Evolutionary conservation across 2,329 filamentous ascomycete species (phyloP), one percentile per base, ranked within the genome.

Genomic region (Trichoderma aggressivum): DNA sequence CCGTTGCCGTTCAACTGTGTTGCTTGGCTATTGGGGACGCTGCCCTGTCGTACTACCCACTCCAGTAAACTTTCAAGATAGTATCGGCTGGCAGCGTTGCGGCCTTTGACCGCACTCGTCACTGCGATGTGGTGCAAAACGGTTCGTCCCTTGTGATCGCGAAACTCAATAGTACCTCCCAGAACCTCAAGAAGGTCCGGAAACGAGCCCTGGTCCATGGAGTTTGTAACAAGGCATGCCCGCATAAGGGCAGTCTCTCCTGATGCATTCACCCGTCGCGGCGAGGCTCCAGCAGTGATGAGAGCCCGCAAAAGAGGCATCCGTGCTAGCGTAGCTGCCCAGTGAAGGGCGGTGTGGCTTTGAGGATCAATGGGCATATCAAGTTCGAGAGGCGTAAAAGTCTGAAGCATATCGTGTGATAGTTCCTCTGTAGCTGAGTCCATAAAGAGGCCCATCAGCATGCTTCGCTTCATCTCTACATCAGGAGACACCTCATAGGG

Each of bases 71-170:
- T 95, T 81, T 99, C 96, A 2, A 99, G 88, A 77, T 99, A 99
- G 79, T 98, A 98, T 74, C 95, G 93, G 79, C 94, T 97, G 26
- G 96, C 95, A 55, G 93, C 90, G 71, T 93, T 94, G 62, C 96
- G 90, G 7, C 95, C 95, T 79, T 97, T 97, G 76, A 98, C 96
- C 7, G 94, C 96, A 73, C 94, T 98, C 18, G 96, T 97, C 39
- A 98, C 90, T 6, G 96, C 94, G 76, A 99, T 98, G 78, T 99
- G 96, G 78, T 99, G 96, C 28, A 99, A 84, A 16, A 98, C 94
- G 0, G 95, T 98, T 47, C 96, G 88, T 10, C 94, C 94, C 80
- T 94, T 94, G 58, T 92, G 89, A 79, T 99, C 96, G 26, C 94
- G 88, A 56, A 97, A 90, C 75, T 98, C 94, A 73, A 99, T 97